A percentile compares a stretch with the other conserved stretches of the same genome.
Conservation (phyloP, 1,284 basidiomycete species). For the Anthracocystis walkeri region DNA sequence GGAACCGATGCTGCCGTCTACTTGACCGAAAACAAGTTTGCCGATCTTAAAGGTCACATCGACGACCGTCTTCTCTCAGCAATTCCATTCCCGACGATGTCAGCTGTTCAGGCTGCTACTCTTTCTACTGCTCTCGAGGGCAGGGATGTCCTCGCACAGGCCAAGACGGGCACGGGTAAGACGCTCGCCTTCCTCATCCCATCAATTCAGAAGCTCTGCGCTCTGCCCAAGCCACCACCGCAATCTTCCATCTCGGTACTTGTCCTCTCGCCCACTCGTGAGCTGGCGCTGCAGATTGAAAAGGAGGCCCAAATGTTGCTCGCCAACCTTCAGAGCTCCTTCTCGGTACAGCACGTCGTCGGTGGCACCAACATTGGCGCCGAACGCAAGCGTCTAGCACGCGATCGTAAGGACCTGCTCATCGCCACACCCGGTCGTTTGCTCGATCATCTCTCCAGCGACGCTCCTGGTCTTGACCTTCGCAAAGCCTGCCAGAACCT, state of each 20-base stretch:
- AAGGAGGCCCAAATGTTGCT: conserved; percentile 63
- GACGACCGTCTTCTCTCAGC: conserved; percentile 57
- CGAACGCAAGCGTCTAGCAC: conserved; percentile 64
- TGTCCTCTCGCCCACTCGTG: conserved; percentile 72
- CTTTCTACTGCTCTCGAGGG: conserved; percentile 71
- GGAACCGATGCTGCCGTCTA: conserved; percentile 40
- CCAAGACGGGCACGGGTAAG: conserved; percentile 94
- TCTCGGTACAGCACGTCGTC: conserved; percentile 70
- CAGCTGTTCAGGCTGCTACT: conserved; percentile 72
- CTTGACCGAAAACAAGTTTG: conserved; percentile 45
- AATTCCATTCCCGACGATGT: conserved; percentile 70
- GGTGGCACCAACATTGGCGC: conserved; percentile 71
- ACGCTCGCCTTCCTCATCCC: conserved; percentile 91
- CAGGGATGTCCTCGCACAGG: conserved; percentile 77
- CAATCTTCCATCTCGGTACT: conserved; percentile 66
- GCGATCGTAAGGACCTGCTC: conserved; percentile 70
- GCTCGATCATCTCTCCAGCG: conserved; percentile 71
- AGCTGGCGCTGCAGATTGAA: conserved; percentile 71
- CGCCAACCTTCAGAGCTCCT: conserved; percentile 39
- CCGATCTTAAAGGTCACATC: conserved; percentile 43
- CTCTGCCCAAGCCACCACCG: conserved; percentile 42
- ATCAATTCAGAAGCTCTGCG: conserved; percentile 76
- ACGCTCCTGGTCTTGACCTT: conserved; percentile 60
- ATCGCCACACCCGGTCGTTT: conserved; percentile 73
- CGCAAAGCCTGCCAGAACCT: conserved; percentile 61